Evolutionary conservation across 768 basidiomycete genomes (phyloP), one percentile per base, ranked within the genome.

Genomic region (Tricholoma sp.): DNA sequence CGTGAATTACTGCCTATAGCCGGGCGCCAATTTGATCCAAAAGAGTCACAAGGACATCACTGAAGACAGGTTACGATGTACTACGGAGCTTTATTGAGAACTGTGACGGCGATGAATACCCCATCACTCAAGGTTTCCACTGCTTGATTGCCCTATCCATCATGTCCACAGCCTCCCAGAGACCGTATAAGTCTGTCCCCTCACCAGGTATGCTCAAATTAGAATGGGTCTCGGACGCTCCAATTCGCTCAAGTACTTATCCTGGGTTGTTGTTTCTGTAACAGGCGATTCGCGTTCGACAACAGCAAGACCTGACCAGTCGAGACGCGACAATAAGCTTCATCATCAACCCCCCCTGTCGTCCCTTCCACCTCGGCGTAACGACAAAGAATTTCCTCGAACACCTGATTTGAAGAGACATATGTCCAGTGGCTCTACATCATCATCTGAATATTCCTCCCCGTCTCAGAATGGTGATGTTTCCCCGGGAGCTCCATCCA

Each of bases 371-470:
- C 72, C 71, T 58, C 67, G 64, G 29, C 65, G 58, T 53, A 64
- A 57, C 24, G 68, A 63, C 48, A 62, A 63, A 44, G 59, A 59
- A 32, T 13, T 59, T 54, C 31, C 61, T 41, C 61, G 58, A 47
- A 60, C 58, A 54, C 53, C 56, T 58, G 66, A 63, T 20, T 69
- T 69, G 52, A 61, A 66, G 6, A 71, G 68, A 52, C 63, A 68
- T 53, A 52, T 63, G 11, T 70, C 71, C n/a, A 61, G 62, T 15
- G 63, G 63, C 48, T 76, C 77, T 3, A 72, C 79, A 3, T 76
- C 78, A 10, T 74, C 75, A 20, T 82, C 82, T 17, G 76, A 80
- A 60, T 81, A 83, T 61, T 81, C 79, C n/a, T 74, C 72, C 31
- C 75, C 77, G 33, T 76, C 78, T 39, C 71, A 70, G 51, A 54